Evolutionary conservation across 1,139 yeast genomes (phyloP), one percentile per base, ranked within the genome.

Genomic region (Sugiyamaella grinbergsii): DNA sequence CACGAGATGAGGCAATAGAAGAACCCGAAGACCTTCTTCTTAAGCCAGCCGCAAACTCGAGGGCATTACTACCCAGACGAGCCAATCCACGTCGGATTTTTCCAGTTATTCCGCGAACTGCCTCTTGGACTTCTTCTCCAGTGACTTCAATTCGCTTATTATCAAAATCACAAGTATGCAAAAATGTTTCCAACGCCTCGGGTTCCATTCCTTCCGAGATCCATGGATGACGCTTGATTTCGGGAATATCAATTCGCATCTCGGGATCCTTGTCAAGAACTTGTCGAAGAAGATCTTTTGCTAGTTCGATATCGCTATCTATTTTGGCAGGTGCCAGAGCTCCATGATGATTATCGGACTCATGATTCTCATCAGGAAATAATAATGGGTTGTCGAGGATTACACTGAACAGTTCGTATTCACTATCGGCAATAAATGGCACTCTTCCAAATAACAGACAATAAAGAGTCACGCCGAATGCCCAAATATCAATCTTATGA

Each of bases 401-500:
- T 15, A 85, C 93, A 53, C 85, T 85, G 67, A 93, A 93, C 42
- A 94, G 75, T 55, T 85, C 91, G 68, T 80, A 86, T 65, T 93
- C 98, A 46, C 85, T 83, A 43, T 85, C 93, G 0, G 97, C 97
- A 64, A 83, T 81, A 67, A 93, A 94, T 1, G 98, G 98, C 40
- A 93, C 80, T 56, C 78, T 76, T 6, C 99, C 98, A 70, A 87
- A 93, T 18, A 93, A 68, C 39, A 94, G 72, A 67, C 98, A 91
- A 66, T 83, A 93, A 19, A 94, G 72, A 0, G 98, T 93, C 1
- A 93, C 91, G 3, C 99, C 99, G 29, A 91, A 69, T 0, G 98
- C 97, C 99, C 99, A 94, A 13, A 91, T 85, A 68, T 91, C 98
- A 51, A 91, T 87, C 66, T 87, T 89, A 62, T 83, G 74, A 54